A percentile compares a stretch with the other conserved stretches of the same genome.
phyloP scores from a whole-genome alignment of 179 eudicot species.

The Corrigiola litoralis region DNA sequence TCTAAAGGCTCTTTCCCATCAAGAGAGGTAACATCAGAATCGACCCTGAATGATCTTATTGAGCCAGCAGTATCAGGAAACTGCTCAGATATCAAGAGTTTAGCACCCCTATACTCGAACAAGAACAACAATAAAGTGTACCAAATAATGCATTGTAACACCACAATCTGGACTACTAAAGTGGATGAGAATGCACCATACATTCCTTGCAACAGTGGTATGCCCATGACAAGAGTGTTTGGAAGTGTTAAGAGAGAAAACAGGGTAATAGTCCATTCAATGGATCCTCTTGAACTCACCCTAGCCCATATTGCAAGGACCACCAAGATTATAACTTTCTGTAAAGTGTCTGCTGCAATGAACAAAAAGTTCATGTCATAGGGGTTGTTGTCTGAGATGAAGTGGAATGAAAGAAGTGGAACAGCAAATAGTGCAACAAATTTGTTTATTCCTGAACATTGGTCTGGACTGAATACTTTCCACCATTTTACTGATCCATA shows the following conservation, averaged over 20 bases:
- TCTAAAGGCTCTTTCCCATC: constrained; percentile 63
- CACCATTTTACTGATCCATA: constrained; percentile 91
- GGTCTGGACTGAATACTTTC: constrained; percentile 75
- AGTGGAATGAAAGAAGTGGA: constrained; percentile 77
- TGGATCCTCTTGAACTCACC: constrained; percentile 45
- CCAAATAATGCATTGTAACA: constrained; percentile 82
- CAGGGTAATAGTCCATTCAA: constrained; percentile 76
- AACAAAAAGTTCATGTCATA: constrained; percentile 70
- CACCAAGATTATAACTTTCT: constrained; percentile 50
- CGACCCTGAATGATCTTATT: constrained; percentile 69
- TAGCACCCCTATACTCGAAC: constrained; percentile 80
- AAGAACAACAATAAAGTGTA: constrained; percentile 73
- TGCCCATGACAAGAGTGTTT: constrained; percentile 90
- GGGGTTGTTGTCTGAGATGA: constrained; percentile 72
- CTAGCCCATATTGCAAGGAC: constrained; percentile 44
- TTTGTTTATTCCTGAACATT: constrained; percentile 80
- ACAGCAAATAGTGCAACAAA: constrained; percentile 84
- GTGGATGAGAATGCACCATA: constrained; percentile 67
- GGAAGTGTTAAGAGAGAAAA: constrained; percentile 79
- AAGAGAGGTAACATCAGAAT: constrained; percentile 66
- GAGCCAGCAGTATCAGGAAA: constrained; percentile 71
- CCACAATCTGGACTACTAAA: constrained; percentile 83
- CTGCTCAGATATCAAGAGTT: constrained; percentile 62
- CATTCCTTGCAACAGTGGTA: constrained; percentile 79
- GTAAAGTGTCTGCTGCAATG: constrained; percentile 83